Evolutionary conservation across 139 green algal genomes (phyloP).

Genomic region (Volvox reticuliferus): DNA sequence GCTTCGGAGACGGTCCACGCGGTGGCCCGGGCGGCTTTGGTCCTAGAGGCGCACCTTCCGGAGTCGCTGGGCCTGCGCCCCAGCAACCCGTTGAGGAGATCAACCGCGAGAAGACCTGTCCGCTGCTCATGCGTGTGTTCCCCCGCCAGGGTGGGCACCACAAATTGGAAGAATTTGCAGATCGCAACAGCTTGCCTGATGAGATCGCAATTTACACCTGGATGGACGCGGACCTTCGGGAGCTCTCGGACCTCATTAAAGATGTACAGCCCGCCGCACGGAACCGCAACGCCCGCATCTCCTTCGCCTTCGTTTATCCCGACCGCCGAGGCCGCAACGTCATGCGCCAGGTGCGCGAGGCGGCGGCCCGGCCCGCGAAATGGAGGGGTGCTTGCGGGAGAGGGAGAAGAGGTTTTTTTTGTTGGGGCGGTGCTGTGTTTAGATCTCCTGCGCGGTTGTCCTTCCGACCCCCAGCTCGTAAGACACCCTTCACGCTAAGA

Average conservation of each 20-base stretch:
- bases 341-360: conserved; percentile 79
- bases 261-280: conserved; percentile 68
- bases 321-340: conserved; percentile 89
- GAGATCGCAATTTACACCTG: conserved; percentile 93
- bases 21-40: conserved; percentile 4
- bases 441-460: too few relatives aligned
- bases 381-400: too few relatives aligned
- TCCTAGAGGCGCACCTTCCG: neutral
- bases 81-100: conserved; percentile 25
- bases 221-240: conserved; percentile 91
- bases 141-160: conserved; percentile 81
- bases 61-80: neutral
- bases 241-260: conserved; percentile 93
- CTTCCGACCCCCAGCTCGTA: too few relatives aligned
- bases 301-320: conserved; percentile 94
- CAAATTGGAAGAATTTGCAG: conserved; percentile 76
- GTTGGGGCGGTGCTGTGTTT: too few relatives aligned
- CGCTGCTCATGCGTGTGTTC: conserved; percentile 91
- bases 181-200: conserved; percentile 8
- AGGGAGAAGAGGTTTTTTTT: too few relatives aligned
- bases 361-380: too few relatives aligned
- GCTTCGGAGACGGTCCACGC: conserved; percentile 10
- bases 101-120: conserved; percentile 79
- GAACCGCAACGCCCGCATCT: conserved; percentile 67
- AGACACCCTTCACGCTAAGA: too few relatives aligned